Evolutionary conservation across 1,284 basidiomycete species (phyloP).

Genomic region (Stygiomarasmius scandens): DNA sequence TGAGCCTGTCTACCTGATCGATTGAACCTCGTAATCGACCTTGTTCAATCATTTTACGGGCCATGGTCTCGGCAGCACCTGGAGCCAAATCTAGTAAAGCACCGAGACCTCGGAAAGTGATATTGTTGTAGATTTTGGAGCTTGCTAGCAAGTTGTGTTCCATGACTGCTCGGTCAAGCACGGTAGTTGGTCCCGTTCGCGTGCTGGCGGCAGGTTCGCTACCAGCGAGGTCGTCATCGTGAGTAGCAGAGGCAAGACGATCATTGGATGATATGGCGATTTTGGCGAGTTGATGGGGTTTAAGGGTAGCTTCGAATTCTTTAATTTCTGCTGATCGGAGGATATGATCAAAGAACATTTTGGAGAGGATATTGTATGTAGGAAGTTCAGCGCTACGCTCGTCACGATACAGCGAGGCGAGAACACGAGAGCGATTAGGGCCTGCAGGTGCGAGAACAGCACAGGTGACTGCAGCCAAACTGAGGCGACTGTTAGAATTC

Average conservation of each 20-base stretch:
- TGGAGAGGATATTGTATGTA: constrained; percentile 88
- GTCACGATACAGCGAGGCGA: constrained; percentile 92
- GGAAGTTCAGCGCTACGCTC: constrained; percentile 83
- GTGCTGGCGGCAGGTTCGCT: constrained; percentile 63
- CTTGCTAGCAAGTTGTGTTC: constrained; percentile 97
- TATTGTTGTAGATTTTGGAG: constrained; percentile 94
- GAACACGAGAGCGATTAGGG: constrained; percentile 89
- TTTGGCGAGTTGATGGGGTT: constrained; percentile 90
- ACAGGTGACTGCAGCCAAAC: constrained; percentile 90
- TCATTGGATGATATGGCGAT: constrained; percentile 83
- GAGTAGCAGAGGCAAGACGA: constrained; percentile 65
- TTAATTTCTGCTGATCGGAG: constrained; percentile 87
- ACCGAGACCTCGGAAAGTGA: constrained; percentile 88
- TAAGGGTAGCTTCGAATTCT: constrained; percentile 86
- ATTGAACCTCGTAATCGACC: constrained; percentile 88
- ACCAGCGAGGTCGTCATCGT: constrained; percentile 50
- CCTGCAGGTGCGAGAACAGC: constrained; percentile 97
- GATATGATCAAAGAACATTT: constrained; percentile 98
- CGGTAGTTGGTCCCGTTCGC: constrained; percentile 86
- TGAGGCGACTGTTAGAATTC: constrained; percentile 31
- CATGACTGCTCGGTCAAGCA: constrained; percentile 97
- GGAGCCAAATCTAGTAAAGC: constrained; percentile 84
- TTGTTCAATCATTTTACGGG: constrained; percentile 95
- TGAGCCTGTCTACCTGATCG: constrained; percentile 91
- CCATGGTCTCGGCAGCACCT: constrained; percentile 90